Evolutionary conservation across 257 asterid species (phyloP).

Genomic region (Salvia hispanica): DNA sequence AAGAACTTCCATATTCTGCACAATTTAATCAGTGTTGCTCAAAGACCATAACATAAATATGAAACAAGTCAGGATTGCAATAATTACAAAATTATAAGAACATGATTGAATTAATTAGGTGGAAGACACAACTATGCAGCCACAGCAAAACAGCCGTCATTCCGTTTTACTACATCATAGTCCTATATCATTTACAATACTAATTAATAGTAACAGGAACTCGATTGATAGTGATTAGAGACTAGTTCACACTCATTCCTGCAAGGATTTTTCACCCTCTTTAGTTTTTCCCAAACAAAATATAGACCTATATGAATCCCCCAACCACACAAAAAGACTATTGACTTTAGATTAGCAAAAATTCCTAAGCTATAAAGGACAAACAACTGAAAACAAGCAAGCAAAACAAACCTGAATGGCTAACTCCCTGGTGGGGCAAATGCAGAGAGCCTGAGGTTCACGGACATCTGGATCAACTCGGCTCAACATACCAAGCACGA

Average conservation of each 20-base stretch:
- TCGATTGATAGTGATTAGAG: not conserved
- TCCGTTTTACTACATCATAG: not conserved
- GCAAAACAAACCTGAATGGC: no score
- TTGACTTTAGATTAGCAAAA: not conserved
- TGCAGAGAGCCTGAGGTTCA: no score
- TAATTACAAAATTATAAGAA: conserved; percentile 6
- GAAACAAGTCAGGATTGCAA: not conserved
- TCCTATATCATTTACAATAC: not conserved
- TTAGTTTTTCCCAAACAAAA: no score
- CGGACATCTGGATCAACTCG: no score
- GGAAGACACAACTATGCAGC: not conserved
- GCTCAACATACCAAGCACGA: no score
- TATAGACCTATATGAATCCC: no score
- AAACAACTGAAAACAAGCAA: not conserved
- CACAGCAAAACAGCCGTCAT: not conserved
- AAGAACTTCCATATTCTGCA: conserved; percentile 91
- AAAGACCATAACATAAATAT: conserved; percentile 5
- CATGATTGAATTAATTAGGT: not conserved
- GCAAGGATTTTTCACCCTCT: not conserved
- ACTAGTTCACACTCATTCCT: not conserved
- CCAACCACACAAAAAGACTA: not conserved
- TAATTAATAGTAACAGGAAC: no score
- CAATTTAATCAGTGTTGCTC: conserved; percentile 26
- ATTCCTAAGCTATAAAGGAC: not conserved
- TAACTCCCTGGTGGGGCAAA: no score